phyloP scores from a whole-genome alignment of 1,284 basidiomycete genomes.

The Sutorius eximius region DNA sequence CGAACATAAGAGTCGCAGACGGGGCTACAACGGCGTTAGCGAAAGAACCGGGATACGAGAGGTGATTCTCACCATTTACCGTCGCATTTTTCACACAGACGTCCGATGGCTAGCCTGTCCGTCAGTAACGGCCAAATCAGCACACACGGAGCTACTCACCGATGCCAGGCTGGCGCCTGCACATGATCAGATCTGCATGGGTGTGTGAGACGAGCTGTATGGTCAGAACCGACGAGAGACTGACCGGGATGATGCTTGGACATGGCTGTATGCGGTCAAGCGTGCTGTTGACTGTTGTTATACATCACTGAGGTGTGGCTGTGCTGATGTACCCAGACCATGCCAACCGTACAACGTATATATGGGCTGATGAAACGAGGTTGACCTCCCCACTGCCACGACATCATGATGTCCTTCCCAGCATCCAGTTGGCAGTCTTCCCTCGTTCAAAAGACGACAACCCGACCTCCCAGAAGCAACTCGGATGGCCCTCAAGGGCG shows the following conservation, averaged over 20 bases:
- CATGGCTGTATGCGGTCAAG: slow-evolving; percentile 42
- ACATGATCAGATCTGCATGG: slow-evolving; percentile 87
- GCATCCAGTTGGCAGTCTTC: slow-evolving; percentile 31
- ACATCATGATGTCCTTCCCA: slow-evolving; percentile 36
- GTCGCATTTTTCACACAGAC: slow-evolving; percentile 98
- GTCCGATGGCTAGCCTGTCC: slow-evolving; percentile 75
- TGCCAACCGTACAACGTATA: not conserved
- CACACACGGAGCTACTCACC: slow-evolving; percentile 51
- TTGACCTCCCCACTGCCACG: not conserved
- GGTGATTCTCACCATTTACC: slow-evolving; percentile 85
- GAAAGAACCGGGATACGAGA: not conserved
- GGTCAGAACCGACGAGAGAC: slow-evolving; percentile 17
- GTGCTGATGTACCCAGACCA: not conserved
- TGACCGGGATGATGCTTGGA: slow-evolving; percentile 91
- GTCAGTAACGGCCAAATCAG: slow-evolving; percentile 3
- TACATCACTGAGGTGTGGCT: slow-evolving; percentile 15
- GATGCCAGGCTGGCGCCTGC: slow-evolving; percentile 93
- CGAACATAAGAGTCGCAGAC: slow-evolving; percentile 99
- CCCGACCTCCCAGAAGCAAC: slow-evolving; percentile 9
- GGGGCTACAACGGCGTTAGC: slow-evolving; percentile 56
- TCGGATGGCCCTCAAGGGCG: slow-evolving; percentile 29
- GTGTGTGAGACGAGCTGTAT: not conserved
- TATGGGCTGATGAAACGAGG: slow-evolving; percentile 1
- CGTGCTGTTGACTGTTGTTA: slow-evolving; percentile 21
- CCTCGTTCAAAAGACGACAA: slow-evolving; percentile 20